These are phyloP conservation scores for Aspergillus sp. DNA, from an alignment of 2,329 filamentous ascomycete genomes.

Conservation along the genomic window DNA sequence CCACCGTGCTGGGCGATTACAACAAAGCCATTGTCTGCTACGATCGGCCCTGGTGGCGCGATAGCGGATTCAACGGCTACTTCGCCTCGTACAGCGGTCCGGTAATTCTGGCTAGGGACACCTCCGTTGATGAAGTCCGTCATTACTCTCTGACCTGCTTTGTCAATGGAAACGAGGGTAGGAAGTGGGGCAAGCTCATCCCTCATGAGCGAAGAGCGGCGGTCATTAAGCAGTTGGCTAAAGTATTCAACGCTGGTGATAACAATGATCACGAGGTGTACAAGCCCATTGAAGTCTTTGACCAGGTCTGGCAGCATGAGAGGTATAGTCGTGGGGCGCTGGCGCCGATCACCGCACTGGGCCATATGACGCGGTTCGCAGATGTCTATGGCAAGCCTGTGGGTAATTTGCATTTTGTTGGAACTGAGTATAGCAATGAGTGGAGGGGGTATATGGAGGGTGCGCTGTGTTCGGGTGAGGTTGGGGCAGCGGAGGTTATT, in stretches of 20 bases:
- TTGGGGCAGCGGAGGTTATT: constrained; percentile 45
- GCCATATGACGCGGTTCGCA: constrained; percentile 29
- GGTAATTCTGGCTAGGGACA: constrained; percentile 43
- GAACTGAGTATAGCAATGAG: constrained; percentile 54
- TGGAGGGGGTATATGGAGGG: constrained; percentile 65
- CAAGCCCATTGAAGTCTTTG: constrained; percentile 42
- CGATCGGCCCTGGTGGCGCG: constrained; percentile 41
- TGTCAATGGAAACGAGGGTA: constrained; percentile 39
- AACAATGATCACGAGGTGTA: constrained; percentile 30
- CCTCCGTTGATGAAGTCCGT: constrained; percentile 29
- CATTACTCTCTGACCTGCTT: constrained; percentile 45
- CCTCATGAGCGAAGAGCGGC: constrained; percentile 21
- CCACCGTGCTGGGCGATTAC: constrained; percentile 39
- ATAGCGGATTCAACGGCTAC: constrained; percentile 40
- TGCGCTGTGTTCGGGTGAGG: constrained; percentile 53
- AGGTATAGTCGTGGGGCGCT: constrained; percentile 39
- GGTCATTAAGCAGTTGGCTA: constrained; percentile 35
- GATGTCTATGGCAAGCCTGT: constrained; percentile 24
- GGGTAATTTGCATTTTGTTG: constrained; percentile 54
- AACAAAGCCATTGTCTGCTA: constrained; percentile 47
- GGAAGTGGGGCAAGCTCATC: constrained; percentile 36
- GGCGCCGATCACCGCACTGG: constrained; percentile 32
- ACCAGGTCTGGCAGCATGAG: constrained; percentile 15
- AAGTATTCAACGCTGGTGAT: constrained; percentile 28
- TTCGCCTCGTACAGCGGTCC: constrained; percentile 43